Base-by-base conservation (phyloP, 805 yeast species). In the Lipomyces chichibuensis region DNA sequence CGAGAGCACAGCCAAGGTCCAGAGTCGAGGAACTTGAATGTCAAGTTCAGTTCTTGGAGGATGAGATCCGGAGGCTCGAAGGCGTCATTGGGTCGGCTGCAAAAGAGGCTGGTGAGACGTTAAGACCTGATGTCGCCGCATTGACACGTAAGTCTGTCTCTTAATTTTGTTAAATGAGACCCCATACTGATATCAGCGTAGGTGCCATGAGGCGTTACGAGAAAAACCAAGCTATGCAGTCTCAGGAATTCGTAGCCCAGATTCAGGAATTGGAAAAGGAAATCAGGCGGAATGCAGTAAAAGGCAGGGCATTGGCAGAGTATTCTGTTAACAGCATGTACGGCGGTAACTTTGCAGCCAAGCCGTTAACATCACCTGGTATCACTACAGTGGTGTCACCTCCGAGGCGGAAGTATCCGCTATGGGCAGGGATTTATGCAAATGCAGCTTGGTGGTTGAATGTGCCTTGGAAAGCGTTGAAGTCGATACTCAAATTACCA, bases 191-290 rank as follows among this genome's bases (percentile, higher is more conserved):
- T 17, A 43, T 17, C 23, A 17, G 3, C 8, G 2, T 51, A 27
- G 25, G 65, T 9, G 66, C 66, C 43, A 60, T 64, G 63, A 49
- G 63, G 37, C 49, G 59, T 4, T 64, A 64, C 32, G 66, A 64
- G 25, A 52, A 60, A 49, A 64, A 64, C 4, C 54, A 59, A 37
- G 57, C 33, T 13, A 3, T 59, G 13, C 57, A 37, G 46, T 32
- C 62, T 11, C 59, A 63, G 33, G 65, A 63, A 11, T 54, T 63
- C 17, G 57, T 46, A 2, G 2, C 33, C 2, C 58, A 56, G 14
- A 35, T 63, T 20, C 49, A 35, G 23, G 55, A 23, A 37, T n/a
- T 63, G 35, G 62, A 59, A n/a, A 46, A 25, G 14, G 65, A 62
- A 56, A 35, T 62, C 4, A 39, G 61, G 46, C 57, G 57, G 57